Evolutionary conservation across 139 green algal species (phyloP).

Genomic region (Closterium sp.): DNA sequence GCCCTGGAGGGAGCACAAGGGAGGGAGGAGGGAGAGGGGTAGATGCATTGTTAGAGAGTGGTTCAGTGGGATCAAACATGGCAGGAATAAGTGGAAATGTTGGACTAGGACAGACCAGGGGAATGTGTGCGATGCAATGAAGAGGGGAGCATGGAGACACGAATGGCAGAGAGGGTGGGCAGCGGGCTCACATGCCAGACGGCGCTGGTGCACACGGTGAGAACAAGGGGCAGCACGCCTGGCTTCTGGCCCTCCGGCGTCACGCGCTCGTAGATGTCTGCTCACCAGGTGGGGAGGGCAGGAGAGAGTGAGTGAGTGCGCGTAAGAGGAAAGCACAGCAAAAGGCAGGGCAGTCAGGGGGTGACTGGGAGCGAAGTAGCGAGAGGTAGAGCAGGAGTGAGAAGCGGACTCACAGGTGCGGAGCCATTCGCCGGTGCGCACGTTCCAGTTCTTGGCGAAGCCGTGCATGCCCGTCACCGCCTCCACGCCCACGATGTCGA

Average conservation of each 20-base stretch:
- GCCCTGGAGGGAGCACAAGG: background rate
- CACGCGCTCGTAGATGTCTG: slow-evolving; percentile 50
- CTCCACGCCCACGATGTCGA: slow-evolving; percentile 45
- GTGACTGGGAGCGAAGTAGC: background rate
- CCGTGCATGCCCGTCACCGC: background rate
- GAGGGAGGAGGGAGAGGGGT: background rate
- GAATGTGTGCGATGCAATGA: too few relatives aligned
- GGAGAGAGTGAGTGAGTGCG: background rate
- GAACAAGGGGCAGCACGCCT: slow-evolving; percentile 25
- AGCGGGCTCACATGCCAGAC: slow-evolving; percentile 43
- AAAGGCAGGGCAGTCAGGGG: background rate
- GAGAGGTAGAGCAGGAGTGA: background rate
- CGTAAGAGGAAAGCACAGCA: background rate
- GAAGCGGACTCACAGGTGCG: slow-evolving; percentile 21
- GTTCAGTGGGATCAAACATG: too few relatives aligned
- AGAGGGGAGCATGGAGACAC: background rate
- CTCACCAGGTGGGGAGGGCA: background rate
- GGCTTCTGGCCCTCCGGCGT: slow-evolving; percentile 20
- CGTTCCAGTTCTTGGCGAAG: slow-evolving; percentile 49
- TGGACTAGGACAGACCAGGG: background rate
- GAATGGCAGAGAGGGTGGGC: background rate
- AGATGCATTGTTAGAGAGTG: background rate
- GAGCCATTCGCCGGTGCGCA: slow-evolving; percentile 41
- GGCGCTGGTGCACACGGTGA: slow-evolving; percentile 24
- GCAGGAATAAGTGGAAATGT: background rate